These are phyloP conservation scores for Talaromyces trachyspermus DNA, from an alignment of 495 filamentous ascomycete species.

Conservation along the genomic window DNA sequence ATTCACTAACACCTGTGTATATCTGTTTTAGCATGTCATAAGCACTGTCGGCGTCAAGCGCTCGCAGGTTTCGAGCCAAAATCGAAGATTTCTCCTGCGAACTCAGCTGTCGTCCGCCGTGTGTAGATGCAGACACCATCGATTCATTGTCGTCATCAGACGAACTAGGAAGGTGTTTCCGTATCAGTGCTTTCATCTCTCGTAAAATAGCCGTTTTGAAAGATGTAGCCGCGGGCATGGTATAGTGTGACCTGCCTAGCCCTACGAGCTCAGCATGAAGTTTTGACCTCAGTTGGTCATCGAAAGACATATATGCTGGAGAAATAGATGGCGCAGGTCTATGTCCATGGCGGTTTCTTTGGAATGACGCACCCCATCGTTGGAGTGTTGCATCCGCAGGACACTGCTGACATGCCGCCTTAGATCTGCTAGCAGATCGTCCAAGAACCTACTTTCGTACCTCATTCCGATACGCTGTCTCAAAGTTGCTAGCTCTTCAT, in stretches of 20 bases:
- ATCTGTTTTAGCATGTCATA: constrained; percentile 77
- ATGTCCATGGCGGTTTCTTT: constrained; percentile 58
- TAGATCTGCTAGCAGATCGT: constrained; percentile 70
- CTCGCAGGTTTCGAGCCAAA: constrained; percentile 84
- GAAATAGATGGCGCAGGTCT: constrained; percentile 56
- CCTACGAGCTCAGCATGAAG: constrained; percentile 65
- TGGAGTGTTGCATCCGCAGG: constrained; percentile 65
- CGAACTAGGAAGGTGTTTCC: constrained; percentile 77
- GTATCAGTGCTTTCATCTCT: constrained; percentile 82
- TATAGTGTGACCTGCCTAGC: constrained; percentile 68
- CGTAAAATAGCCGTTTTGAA: constrained; percentile 83
- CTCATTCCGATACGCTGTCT: constrained; percentile 75
- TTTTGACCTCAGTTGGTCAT: constrained; percentile 57
- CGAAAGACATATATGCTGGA: constrained; percentile 67
- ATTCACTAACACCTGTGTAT: constrained; percentile 83
- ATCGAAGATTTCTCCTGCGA: constrained; percentile 86
- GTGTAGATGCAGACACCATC: constrained; percentile 77
- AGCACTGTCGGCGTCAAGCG: constrained; percentile 74
- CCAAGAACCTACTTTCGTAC: constrained; percentile 75
- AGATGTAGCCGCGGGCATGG: constrained; percentile 68
- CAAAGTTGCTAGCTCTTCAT: constrained; percentile 64
- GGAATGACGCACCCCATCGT: constrained; percentile 61
- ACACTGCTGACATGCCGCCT: constrained; percentile 75
- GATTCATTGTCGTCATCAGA: constrained; percentile 92
- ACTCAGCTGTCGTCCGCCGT: constrained; percentile 59